Evolutionary conservation across 768 basidiomycete species (phyloP).

Genomic region (Mycena chlorophos): DNA sequence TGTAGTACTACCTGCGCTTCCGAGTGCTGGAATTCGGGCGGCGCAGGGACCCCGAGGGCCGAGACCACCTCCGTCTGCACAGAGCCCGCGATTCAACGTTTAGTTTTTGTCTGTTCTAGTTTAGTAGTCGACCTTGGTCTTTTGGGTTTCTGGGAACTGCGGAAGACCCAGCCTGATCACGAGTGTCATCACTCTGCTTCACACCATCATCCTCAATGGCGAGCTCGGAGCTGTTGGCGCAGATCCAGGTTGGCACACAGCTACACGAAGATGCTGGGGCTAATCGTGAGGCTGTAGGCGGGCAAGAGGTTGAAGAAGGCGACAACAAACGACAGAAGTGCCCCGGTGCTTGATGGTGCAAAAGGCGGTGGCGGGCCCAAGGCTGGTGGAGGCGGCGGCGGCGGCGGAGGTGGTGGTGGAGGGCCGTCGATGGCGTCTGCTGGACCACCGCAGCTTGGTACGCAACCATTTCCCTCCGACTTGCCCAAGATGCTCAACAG

Average conservation of each 20-base stretch:
- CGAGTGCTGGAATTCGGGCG: slow-evolving; percentile 11
- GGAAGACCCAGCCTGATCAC: too few species aligned
- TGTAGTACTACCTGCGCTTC: background rate
- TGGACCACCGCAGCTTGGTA: slow-evolving; percentile 78
- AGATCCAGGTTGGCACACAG: slow-evolving; percentile 2
- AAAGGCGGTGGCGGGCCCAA: slow-evolving; percentile 42
- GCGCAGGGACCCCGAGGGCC: slow-evolving; percentile 13
- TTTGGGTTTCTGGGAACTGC: background rate
- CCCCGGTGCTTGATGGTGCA: slow-evolving; percentile 53
- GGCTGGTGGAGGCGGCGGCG: slow-evolving; percentile 40
- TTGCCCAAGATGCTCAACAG: slow-evolving; percentile 11
- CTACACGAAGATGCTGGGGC: background rate
- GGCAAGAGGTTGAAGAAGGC: slow-evolving; percentile 83
- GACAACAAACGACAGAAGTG: slow-evolving; percentile 80
- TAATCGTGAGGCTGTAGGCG: slow-evolving; percentile 49
- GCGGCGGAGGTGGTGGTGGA: slow-evolving; percentile 36
- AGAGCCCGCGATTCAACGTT: slow-evolving; percentile 8
- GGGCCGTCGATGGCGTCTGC: slow-evolving; percentile 28
- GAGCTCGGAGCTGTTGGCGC: background rate
- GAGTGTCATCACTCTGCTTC: background rate
- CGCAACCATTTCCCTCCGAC: background rate
- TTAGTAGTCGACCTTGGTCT: background rate
- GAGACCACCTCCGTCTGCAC: slow-evolving; percentile 19
- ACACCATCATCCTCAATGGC: background rate
- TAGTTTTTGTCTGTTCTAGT: background rate